Conservation (phyloP, 345 rosid genomes). For the Eutrema yunnanense region DNA sequence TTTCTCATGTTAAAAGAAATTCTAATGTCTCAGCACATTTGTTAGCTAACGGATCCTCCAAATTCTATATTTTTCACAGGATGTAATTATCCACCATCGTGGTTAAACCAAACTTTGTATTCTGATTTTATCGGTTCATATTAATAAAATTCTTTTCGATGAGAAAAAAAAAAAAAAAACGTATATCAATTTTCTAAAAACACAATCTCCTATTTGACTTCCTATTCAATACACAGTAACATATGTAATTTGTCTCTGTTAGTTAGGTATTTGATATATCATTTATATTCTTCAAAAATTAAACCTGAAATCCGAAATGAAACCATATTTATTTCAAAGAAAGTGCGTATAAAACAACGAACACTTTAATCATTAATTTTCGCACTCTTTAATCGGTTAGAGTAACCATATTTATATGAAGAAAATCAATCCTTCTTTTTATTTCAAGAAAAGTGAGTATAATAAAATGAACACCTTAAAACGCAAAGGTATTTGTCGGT, state of each 20-base stretch:
- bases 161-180: no score
- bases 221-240: background rate
- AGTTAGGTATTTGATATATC: no score
- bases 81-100: no score
- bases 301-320: background rate
- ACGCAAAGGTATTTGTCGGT: conserved; percentile 10
- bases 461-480: conserved; percentile 1
- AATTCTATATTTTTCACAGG: no score
- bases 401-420: background rate
- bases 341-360: background rate
- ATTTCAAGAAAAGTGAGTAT: background rate
- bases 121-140: no score
- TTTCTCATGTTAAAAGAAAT: no score
- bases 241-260: no score
- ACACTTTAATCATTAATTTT: background rate
- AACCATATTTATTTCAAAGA: background rate
- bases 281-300: background rate
- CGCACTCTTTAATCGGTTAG: background rate
- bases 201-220: background rate
- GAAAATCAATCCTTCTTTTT: background rate
- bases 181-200: background rate
- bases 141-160: no score
- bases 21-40: no score
- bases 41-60: no score
- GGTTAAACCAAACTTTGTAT: no score